phyloP scores from a whole-genome alignment of 352 stramenopile genomes.

The Phytophthora uliginosa region DNA sequence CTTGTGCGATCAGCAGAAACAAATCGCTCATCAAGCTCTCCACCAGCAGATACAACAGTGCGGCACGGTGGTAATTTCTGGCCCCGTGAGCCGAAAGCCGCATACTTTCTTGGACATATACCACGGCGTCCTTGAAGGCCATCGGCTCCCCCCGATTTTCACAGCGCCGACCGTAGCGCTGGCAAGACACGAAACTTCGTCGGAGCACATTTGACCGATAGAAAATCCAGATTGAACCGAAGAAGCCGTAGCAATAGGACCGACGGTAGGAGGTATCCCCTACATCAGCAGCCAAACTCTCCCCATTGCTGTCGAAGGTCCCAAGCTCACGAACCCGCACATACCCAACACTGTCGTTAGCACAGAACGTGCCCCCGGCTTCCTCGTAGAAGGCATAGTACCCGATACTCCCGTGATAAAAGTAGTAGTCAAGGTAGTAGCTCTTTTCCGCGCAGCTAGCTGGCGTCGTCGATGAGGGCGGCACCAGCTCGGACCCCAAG shows the following conservation, averaged over 20 bases:
- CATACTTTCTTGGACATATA: constrained; percentile 17
- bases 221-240: constrained; percentile 16
- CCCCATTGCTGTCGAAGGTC: constrained; percentile 18
- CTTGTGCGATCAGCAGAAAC: constrained; percentile 16
- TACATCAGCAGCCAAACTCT: constrained; percentile 3
- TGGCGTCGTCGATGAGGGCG: background rate
- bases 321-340: constrained; percentile 16
- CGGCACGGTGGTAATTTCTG: constrained; percentile 19
- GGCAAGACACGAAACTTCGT: constrained; percentile 11
- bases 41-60: constrained; percentile 19
- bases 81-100: constrained; percentile 11
- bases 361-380: constrained; percentile 16
- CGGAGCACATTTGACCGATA: constrained; percentile 10
- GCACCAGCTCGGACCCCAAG: background rate
- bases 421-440: constrained; percentile 27
- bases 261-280: constrained; percentile 5
- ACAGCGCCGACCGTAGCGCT: constrained; percentile 8
- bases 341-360: constrained; percentile 18
- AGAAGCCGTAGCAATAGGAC: constrained; percentile 19
- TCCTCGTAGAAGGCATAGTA: constrained; percentile 26
- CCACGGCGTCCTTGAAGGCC: constrained; percentile 6
- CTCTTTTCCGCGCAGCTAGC: background rate
- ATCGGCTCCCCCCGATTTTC: constrained; percentile 3
- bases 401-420: constrained; percentile 16
- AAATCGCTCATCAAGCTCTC: constrained; percentile 22